Percentiles rank a stretch among this genome's conserved stretches.
phyloP scores from a whole-genome alignment of 2,329 filamentous ascomycete species.

The Aspergillus terreus region DNA sequence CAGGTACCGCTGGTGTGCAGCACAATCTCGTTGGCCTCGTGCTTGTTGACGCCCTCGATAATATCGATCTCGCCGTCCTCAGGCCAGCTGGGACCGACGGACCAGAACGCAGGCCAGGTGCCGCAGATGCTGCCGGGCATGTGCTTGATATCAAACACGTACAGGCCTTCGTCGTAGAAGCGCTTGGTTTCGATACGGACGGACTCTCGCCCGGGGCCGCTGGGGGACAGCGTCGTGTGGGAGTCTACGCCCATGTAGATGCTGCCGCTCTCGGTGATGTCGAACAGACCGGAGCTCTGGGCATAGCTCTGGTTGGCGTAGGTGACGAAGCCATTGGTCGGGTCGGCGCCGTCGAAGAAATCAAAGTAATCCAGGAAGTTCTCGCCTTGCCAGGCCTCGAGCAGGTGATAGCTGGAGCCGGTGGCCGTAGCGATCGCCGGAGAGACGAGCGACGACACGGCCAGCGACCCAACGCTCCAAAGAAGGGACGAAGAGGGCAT shows the following conservation, averaged over 20 bases:
- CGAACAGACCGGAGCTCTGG: slow-evolving; percentile 33
- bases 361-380: slow-evolving; percentile 50
- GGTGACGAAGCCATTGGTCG: slow-evolving; percentile 50
- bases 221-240: slow-evolving; percentile 30
- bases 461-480: slow-evolving; percentile 29
- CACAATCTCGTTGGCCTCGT: slow-evolving; percentile 44
- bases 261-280: slow-evolving; percentile 29
- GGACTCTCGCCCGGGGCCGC: slow-evolving; percentile 40
- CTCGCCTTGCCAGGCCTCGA: slow-evolving; percentile 42
- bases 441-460: slow-evolving; percentile 24
- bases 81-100: slow-evolving; percentile 41
- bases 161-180: slow-evolving; percentile 43
- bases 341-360: slow-evolving; percentile 47
- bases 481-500: slow-evolving; percentile 28
- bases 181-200: slow-evolving; percentile 45
- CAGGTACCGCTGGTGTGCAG: slow-evolving; percentile 48
- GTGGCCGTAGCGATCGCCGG: slow-evolving; percentile 9
- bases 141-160: slow-evolving; percentile 47
- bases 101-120: slow-evolving; percentile 51
- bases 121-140: slow-evolving; percentile 48
- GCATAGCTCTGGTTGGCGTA: slow-evolving; percentile 44
- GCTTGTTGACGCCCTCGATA: slow-evolving; percentile 50
- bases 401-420: slow-evolving; percentile 33
- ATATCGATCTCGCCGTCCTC: slow-evolving; percentile 49
- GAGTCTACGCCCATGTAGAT: slow-evolving; percentile 47